phyloP scores from a whole-genome alignment of 305 asterid genomes.

The Solanum chacoense region DNA sequence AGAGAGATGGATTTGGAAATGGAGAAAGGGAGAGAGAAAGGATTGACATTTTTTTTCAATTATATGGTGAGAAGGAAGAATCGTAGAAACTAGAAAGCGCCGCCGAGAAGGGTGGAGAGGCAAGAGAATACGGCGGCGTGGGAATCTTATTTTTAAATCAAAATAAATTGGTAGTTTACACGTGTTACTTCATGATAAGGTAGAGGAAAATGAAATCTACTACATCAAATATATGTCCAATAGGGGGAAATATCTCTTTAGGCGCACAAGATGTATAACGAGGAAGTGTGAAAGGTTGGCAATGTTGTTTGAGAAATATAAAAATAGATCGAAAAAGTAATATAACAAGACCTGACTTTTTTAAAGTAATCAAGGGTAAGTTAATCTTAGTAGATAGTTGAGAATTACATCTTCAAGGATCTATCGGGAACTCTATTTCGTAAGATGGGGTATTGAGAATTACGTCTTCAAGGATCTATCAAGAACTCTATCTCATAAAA shows the following conservation, averaged over 20 bases:
- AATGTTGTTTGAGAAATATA: background rate
- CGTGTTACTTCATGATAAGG: constrained; percentile 30
- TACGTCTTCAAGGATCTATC: too few species aligned
- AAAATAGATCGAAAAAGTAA: background rate
- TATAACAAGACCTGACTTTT: background rate
- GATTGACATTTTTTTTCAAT: constrained; percentile 31
- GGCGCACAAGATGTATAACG: background rate
- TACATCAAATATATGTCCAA: background rate
- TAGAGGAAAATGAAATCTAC: background rate
- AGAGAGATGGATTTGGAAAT: constrained; percentile 1
- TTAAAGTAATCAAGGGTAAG: too few species aligned
- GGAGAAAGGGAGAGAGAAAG: constrained; percentile 23
- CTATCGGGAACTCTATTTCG: too few species aligned
- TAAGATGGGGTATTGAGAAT: too few species aligned
- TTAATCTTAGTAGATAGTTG: background rate
- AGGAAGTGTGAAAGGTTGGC: background rate
- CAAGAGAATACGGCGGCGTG: background rate
- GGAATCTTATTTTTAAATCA: background rate
- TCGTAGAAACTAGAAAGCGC: constrained; percentile 23
- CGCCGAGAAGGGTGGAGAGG: constrained; percentile 35
- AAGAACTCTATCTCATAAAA: background rate
- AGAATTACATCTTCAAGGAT: too few species aligned
- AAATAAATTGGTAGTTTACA: background rate
- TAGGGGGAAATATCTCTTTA: background rate
- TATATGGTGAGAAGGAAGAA: constrained; percentile 8